phyloP scores from a whole-genome alignment of 208 protist genomes.

The Trypanosoma rangeli region DNA sequence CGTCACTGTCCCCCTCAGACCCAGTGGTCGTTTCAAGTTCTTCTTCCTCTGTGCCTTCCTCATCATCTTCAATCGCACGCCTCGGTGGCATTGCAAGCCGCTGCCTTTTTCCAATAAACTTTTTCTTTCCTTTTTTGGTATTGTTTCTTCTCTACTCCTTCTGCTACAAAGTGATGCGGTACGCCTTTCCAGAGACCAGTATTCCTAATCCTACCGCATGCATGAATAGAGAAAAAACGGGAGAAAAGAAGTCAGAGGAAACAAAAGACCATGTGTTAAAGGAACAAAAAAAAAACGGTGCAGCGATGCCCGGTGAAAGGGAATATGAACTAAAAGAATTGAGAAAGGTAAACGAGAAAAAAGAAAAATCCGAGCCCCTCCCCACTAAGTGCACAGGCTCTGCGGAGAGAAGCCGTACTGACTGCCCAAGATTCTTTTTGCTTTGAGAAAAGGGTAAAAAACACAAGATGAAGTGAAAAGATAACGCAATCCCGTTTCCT shows the following conservation, averaged over 20 bases:
- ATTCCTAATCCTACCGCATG: not conserved
- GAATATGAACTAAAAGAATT: not conserved
- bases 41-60: slow-evolving; percentile 21
- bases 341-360: not conserved
- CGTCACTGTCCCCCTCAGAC: slow-evolving; percentile 9
- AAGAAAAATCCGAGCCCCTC: no score
- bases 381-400: no score
- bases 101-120: slow-evolving; percentile 7
- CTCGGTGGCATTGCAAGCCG: slow-evolving; percentile 22
- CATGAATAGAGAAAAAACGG: slow-evolving; percentile 1
- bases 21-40: slow-evolving; percentile 30
- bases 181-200: not conserved
- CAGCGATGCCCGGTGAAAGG: not conserved
- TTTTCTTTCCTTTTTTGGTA: not conserved
- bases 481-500: not conserved
- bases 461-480: not conserved
- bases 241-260: not conserved
- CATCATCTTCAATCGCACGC: slow-evolving; percentile 21
- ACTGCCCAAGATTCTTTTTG: no score
- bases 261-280: not conserved
- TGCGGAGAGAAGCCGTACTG: not conserved
- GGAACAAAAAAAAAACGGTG: not conserved
- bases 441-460: not conserved
- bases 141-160: not conserved
- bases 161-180: no score